phyloP scores from a whole-genome alignment of 192 early-diverging fungal species.

The Linnemannia elongata region DNA sequence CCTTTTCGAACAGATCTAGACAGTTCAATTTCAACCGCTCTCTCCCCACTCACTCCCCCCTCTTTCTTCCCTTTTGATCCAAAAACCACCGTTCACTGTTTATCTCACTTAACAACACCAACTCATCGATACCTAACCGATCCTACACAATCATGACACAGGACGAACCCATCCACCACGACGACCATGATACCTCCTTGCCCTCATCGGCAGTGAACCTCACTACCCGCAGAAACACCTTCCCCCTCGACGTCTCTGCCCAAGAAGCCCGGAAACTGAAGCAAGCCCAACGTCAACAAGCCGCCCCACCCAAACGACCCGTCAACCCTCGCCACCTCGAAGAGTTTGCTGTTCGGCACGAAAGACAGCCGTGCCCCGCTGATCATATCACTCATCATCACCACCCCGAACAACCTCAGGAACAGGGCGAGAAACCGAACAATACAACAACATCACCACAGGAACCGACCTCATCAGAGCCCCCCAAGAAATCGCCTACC shows the following conservation, averaged over 20 bases:
- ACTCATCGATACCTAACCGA: no score
- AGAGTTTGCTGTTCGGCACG: conserved; percentile 16
- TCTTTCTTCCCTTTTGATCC: not conserved
- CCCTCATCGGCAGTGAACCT: not conserved
- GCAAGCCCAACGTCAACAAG: conserved; percentile 3
- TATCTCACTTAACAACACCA: not conserved
- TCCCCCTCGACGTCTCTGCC: not conserved
- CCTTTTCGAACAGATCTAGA: no score
- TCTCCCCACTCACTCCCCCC: not conserved
- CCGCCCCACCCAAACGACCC: conserved; percentile 19
- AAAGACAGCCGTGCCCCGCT: not conserved
- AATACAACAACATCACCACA: not conserved
- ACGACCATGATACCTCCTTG: not conserved
- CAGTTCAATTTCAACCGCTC: not conserved
- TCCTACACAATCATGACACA: not conserved
- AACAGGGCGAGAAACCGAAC: not conserved
- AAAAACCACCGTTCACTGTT: not conserved
- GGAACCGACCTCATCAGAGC: not conserved
- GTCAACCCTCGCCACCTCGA: conserved; percentile 19
- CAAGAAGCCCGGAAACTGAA: conserved; percentile 13
- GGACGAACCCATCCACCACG: not conserved
- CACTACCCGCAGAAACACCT: not conserved
- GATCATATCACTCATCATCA: not conserved
- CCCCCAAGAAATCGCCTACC: not conserved
- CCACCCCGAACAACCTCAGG: not conserved